Evolutionary conservation across 768 basidiomycete species (phyloP).

Genomic region (Sistotremastrum niveocremeum): DNA sequence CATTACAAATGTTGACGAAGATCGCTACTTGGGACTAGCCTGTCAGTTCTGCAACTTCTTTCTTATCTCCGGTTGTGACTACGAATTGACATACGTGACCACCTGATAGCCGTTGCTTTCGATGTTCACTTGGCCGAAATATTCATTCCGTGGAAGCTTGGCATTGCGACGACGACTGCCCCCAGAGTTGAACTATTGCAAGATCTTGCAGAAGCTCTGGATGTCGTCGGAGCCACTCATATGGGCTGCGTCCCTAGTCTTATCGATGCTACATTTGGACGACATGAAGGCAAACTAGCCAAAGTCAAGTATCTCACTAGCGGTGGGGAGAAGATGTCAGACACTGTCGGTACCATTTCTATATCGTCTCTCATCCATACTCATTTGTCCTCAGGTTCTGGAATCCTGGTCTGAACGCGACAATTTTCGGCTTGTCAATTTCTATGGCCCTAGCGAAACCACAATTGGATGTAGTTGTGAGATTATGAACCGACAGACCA

Average conservation of each 20-base stretch:
- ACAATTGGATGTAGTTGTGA: constrained; percentile 39
- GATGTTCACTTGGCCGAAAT: constrained; percentile 38
- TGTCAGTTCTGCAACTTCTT: constrained; percentile 19
- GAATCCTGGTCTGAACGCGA: constrained; percentile 36
- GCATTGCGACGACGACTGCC: constrained; percentile 31
- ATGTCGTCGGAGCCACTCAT: constrained; percentile 27
- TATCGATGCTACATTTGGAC: constrained; percentile 33
- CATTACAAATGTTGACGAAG: constrained; percentile 14
- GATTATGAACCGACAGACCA: constrained; percentile 25
- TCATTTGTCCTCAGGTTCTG: constrained; percentile 15
- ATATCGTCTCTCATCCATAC: not conserved
- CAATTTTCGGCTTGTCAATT: constrained; percentile 31
- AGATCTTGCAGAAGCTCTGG: constrained; percentile 17
- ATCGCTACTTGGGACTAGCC: constrained; percentile 28
- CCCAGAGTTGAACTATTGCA: constrained; percentile 26
- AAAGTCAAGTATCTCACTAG: constrained; percentile 31
- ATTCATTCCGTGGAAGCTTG: constrained; percentile 26
- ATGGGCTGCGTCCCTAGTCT: constrained; percentile 39
- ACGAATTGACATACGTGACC: constrained; percentile 1
- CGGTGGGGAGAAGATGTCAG: constrained; percentile 41
- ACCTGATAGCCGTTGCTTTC: constrained; percentile 31
- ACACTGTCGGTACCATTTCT: constrained; percentile 19
- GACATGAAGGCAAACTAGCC: constrained; percentile 17
- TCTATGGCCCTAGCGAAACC: constrained; percentile 40
- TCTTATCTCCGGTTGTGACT: not conserved